These are phyloP conservation scores for Epichloe hybrida DNA, from an alignment of 2,329 filamentous ascomycete species.

Conservation along the genomic window DNA sequence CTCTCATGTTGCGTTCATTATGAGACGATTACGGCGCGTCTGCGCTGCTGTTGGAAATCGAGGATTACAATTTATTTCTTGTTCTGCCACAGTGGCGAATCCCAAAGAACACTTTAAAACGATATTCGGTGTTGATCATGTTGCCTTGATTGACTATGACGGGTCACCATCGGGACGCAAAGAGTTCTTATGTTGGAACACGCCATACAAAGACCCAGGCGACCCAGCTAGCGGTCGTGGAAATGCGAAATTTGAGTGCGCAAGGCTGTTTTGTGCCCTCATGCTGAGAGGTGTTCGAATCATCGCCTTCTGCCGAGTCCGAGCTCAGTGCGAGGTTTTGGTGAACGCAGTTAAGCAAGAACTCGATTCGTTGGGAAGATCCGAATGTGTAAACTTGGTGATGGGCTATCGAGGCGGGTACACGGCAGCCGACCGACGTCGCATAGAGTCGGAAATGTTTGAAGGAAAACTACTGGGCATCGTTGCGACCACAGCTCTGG, in stretches of 20 bases:
- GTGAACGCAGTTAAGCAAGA: conserved; percentile 69
- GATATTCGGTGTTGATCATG: conserved; percentile 78
- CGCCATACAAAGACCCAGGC: conserved; percentile 77
- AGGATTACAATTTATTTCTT: conserved; percentile 80
- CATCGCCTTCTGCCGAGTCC: conserved; percentile 82
- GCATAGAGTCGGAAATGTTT: conserved; percentile 94
- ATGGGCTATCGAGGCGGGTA: conserved; percentile 97
- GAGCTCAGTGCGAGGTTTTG: conserved; percentile 78
- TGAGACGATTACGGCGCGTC: conserved; percentile 75
- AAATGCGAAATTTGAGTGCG: conserved; percentile 72
- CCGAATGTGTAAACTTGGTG: conserved; percentile 64
- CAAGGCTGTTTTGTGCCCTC: conserved; percentile 78
- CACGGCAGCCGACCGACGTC: conserved; percentile 74
- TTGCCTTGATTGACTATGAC: conserved; percentile 75
- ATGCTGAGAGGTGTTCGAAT: conserved; percentile 79
- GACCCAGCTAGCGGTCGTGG: conserved; percentile 80
- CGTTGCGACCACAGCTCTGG: conserved; percentile 82
- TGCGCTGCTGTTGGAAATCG: conserved; percentile 84
- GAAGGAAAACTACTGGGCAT: conserved; percentile 87
- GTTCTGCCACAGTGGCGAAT: conserved; percentile 92
- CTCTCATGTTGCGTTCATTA: conserved; percentile 86
- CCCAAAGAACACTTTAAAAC: conserved; percentile 83
- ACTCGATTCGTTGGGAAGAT: conserved; percentile 55
- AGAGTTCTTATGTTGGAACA: conserved; percentile 97
- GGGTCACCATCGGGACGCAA: conserved; percentile 83